Evolutionary conservation across 169 alveolate species (phyloP).

Genomic region (Plasmodium coatneyi): DNA sequence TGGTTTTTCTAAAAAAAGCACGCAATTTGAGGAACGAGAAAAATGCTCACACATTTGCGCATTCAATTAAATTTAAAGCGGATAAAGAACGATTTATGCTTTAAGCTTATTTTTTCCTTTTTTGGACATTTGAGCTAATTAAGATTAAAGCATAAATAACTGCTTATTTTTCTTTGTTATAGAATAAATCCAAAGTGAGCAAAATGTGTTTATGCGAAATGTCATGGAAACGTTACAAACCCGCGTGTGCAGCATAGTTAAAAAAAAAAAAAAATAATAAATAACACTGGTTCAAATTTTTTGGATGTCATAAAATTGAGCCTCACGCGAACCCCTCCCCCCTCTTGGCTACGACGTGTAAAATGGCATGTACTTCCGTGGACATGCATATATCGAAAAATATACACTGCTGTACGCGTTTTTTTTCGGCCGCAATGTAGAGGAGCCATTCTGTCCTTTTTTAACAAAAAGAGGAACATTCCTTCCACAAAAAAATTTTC

Average conservation of each 20-base stretch:
- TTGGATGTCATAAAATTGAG: neutral
- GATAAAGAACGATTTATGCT: neutral
- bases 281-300: neutral
- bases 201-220: neutral
- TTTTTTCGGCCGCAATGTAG: neutral
- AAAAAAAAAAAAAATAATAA: neutral
- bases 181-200: neutral
- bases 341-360: neutral
- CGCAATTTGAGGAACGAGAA: neutral
- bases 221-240: neutral
- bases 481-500: neutral
- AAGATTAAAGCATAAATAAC: neutral
- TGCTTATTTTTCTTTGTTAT: neutral
- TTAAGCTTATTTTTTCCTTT: neutral
- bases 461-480: neutral
- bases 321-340: neutral
- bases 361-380: neutral
- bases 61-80: neutral
- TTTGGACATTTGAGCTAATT: neutral
- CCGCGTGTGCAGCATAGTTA: neutral
- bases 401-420: neutral
- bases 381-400: neutral
- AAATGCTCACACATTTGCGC: neutral
- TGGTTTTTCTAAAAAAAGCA: neutral
- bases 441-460: constrained; percentile 2